Evolutionary conservation across 2,329 filamentous ascomycete species (phyloP), one percentile per base, ranked within the genome.

Genomic region (Aspergillus ustus): DNA sequence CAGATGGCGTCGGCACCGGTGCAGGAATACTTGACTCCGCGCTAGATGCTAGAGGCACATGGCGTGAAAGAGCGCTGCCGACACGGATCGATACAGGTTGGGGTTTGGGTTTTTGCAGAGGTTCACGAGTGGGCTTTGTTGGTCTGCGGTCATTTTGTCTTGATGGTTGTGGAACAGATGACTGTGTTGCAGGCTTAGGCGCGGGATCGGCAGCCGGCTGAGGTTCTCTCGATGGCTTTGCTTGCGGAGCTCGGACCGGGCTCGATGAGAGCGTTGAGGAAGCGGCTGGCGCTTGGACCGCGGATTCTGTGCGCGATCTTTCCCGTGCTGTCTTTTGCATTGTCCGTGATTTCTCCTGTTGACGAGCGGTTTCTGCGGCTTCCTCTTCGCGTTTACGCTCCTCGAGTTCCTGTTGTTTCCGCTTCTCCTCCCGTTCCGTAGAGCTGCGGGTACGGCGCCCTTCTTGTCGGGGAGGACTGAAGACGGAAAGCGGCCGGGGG

Each of bases 371-470:
- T 29, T 64, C 65, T 11, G 63, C 60, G n/a, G 63, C 73, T 43
- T 74, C 74, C 55, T 81, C 76, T 64, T 76, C 74, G 52, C 67
- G 70, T 61, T 73, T 72, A 57, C 69, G 73, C 28, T 77, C 69
- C 48, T 76, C 71, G 25, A 68, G 63, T 44, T 77, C 72, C 40
- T 69, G 70, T 48, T 72, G 73, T 46, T 67, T 78, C 54, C 73
- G 76, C 63, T 73, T 80, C 60, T 77, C 75, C 66, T 81, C 84
- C 60, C 82, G 82, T 68, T 88, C 86, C 1, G 82, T 84, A 1
- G 85, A 87, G 71, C 84, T 86, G 57, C 85, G 80, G 7, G 85
- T 88, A 57, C 83, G 82, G 54, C 85, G 77, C 9, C 71, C 68
- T 62, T 79, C 76, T 44, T 75, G 74, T 57, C 67, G 73, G 5